Conservation (phyloP, 1,284 basidiomycete species). For the Ceratobasidium sp. region DNA sequence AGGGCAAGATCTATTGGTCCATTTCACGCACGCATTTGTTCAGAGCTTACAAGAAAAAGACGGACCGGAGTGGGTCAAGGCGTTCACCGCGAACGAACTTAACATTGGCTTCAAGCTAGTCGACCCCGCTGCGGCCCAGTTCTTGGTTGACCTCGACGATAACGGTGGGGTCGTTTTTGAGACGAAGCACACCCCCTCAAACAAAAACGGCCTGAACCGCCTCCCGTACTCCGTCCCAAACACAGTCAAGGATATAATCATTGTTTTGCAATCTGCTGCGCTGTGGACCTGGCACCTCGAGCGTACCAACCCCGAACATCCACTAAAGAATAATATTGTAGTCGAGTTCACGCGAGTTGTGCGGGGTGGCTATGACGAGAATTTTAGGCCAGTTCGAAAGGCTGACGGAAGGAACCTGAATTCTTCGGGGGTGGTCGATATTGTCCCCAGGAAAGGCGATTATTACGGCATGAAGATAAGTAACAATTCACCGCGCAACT, state of each 20-base stretch:
- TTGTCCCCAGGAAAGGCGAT: neutral
- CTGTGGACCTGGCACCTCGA: slow-evolving; percentile 33
- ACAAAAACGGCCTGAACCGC: slow-evolving; percentile 9
- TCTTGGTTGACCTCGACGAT: slow-evolving; percentile 13
- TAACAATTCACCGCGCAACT: neutral
- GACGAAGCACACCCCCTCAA: neutral
- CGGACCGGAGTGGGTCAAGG: slow-evolving; percentile 4
- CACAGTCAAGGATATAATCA: neutral
- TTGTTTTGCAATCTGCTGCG: slow-evolving; percentile 7
- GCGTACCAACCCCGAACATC: neutral
- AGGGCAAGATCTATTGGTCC: neutral
- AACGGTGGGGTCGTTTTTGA: neutral
- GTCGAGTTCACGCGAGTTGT: slow-evolving; percentile 28
- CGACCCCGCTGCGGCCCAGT: neutral
- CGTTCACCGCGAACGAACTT: slow-evolving; percentile 1
- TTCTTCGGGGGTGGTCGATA: slow-evolving; percentile 5
- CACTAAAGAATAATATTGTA: slow-evolving; percentile 7
- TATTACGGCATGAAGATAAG: slow-evolving; percentile 17
- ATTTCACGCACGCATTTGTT: neutral
- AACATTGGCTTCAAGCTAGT: slow-evolving; percentile 2
- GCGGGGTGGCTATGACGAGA: neutral
- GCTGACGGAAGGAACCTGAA: slow-evolving; percentile 4
- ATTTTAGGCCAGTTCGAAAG: neutral
- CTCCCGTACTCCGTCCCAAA: slow-evolving; percentile 10
- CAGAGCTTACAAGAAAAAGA: neutral